Base-by-base conservation (phyloP, 371 early-diverging fungal species). In the Syncephalastrum contaminatum region DNA sequence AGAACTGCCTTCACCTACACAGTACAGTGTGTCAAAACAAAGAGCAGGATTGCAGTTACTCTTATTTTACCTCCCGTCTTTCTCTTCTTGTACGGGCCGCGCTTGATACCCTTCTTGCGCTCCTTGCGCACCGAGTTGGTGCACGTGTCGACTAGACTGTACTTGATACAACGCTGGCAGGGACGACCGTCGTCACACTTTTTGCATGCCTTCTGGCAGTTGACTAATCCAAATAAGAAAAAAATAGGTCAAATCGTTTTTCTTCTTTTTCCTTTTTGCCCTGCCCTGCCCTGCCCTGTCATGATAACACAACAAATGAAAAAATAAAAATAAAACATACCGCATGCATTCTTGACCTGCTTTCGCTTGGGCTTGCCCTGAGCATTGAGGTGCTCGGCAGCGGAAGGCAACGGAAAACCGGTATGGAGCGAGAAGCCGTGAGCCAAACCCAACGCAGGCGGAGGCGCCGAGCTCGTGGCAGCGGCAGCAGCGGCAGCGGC, bases 141-240 rank as follows among this genome's bases (percentile, higher is more conserved):
- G 59, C 96, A 95, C 3, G 89, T 79, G 13, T 83, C 84, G 1
- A 72, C 77, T 22, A 94, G 59, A 24, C 84, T 87, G 51, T 88
- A 85, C 56, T 86, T 88, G 61, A 91, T 67, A 59, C 96, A 95
- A 25, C 96, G 88, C 52, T 75, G 70, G 63, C 96, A 95, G 1
- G 96, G 96, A 59, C 96, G 73, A 7, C 80, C 83, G 47, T 92
- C 87, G 59, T 93, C 94, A 64, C 96, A 95, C 69, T 92, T 94
- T 69, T 95, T 95, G 72, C 96, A 95, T 0, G 95, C 93, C 59
- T 88, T 88, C 73, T 93, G 91, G 59, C 96, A 95, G 59, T 94
- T 92, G 54, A 87, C 89, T 82, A 65, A 8, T 2, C 10, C 36
- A 30, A 30, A 30, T 79, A 53, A 2, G 36, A 40, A 16, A 24